A percentile compares a stretch with the other conserved stretches of the same genome.
These are phyloP conservation scores for Coemansia sp. DNA, from an alignment of 192 early-diverging fungal species.

Conservation along the genomic window DNA sequence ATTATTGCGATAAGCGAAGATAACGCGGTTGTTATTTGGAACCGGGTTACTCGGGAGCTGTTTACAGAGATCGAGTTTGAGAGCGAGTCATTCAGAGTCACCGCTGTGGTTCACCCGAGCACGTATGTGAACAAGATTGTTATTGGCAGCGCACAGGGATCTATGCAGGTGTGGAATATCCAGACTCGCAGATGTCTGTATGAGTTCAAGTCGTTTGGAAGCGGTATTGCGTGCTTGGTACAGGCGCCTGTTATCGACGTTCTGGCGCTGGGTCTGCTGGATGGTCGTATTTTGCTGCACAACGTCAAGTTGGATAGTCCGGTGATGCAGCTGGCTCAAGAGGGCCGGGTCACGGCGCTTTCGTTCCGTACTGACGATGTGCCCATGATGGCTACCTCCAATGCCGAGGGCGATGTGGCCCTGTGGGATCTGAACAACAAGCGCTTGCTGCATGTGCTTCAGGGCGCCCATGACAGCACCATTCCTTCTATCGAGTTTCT, in stretches of 20 bases:
- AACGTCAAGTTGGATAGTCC: slow-evolving; percentile 82
- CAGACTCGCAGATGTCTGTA: slow-evolving; percentile 72
- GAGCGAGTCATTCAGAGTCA: slow-evolving; percentile 65
- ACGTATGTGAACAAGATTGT: slow-evolving; percentile 98
- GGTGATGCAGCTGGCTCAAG: slow-evolving; percentile 80
- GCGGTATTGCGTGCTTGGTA: slow-evolving; percentile 74
- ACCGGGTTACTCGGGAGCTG: slow-evolving; percentile 69
- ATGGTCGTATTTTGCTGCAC: slow-evolving; percentile 83
- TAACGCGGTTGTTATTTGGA: slow-evolving; percentile 79
- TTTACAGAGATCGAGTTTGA: slow-evolving; percentile 78
- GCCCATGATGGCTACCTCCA: slow-evolving; percentile 89
- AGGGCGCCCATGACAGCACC: slow-evolving; percentile 81
- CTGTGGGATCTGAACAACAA: slow-evolving; percentile 90
- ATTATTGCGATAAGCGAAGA: slow-evolving; percentile 79
- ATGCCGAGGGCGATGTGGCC: slow-evolving; percentile 83
- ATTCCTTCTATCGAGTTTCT: slow-evolving; percentile 83
- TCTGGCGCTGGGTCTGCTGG: slow-evolving; percentile 86
- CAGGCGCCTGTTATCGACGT: slow-evolving; percentile 95
- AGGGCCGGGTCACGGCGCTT: slow-evolving; percentile 86
- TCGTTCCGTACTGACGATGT: slow-evolving; percentile 90
- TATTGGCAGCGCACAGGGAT: slow-evolving; percentile 80
- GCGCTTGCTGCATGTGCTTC: slow-evolving; percentile 75
- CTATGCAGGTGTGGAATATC: slow-evolving; percentile 96
- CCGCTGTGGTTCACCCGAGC: slow-evolving; percentile 86
- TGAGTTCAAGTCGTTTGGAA: slow-evolving; percentile 75